Conservation (phyloP, 228 moss, liverwort and hornwort genomes). For the Sphagnum fallax region DNA sequence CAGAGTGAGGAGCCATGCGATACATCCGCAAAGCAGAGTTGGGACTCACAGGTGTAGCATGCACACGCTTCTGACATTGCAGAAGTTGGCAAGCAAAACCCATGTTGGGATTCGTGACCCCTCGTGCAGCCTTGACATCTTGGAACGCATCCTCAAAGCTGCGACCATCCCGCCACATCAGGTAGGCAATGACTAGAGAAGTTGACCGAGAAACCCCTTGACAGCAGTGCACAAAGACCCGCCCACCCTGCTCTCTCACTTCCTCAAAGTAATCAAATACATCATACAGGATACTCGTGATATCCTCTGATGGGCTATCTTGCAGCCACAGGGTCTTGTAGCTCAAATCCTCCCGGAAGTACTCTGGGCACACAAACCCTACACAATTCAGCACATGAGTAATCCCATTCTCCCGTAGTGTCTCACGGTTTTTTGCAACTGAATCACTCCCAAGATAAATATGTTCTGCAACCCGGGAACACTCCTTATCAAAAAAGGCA, state of each 20-base stretch:
- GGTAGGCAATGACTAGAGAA: slow-evolving; percentile 50
- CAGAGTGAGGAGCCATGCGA: slow-evolving; percentile 39
- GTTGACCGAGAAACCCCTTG: slow-evolving; percentile 52
- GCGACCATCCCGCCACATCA: slow-evolving; percentile 36
- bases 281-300: slow-evolving; percentile 50
- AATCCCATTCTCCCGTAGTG: slow-evolving; percentile 35
- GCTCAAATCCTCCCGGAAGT: slow-evolving; percentile 28
- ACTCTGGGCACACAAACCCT: slow-evolving; percentile 40
- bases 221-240: slow-evolving; percentile 52
- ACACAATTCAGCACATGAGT: slow-evolving; percentile 48
- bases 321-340: slow-evolving; percentile 52
- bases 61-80: slow-evolving; percentile 47
- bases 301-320: slow-evolving; percentile 42
- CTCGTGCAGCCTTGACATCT: slow-evolving; percentile 34
- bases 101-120: slow-evolving; percentile 47
- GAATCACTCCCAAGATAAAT: slow-evolving; percentile 41
- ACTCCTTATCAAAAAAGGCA: slow-evolving; percentile 44
- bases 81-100: slow-evolving; percentile 49
- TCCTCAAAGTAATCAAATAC: slow-evolving; percentile 60
- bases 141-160: slow-evolving; percentile 48
- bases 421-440: slow-evolving; percentile 30
- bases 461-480: slow-evolving; percentile 35
- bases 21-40: slow-evolving; percentile 42
- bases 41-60: slow-evolving; percentile 40
- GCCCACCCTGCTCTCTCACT: slow-evolving; percentile 28